phyloP scores from a whole-genome alignment of 352 stramenopile species.

The Phytophthora podocarpi region DNA sequence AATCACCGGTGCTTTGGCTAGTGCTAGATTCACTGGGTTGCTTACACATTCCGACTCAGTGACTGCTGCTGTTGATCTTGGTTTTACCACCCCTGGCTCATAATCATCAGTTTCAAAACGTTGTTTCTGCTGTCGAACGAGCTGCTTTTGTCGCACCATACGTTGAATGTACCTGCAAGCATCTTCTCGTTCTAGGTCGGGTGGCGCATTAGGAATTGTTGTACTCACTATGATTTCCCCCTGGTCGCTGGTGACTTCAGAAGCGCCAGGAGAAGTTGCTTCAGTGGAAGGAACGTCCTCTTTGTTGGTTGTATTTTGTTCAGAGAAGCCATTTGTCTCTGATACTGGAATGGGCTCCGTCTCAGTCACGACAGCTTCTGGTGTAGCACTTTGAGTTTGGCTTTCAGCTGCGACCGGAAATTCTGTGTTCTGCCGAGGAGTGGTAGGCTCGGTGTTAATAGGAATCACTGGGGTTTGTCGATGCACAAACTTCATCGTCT shows the following conservation, averaged over 20 bases:
- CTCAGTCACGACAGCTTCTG: neutral
- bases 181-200: slow-evolving; percentile 18
- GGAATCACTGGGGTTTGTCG: slow-evolving; percentile 1
- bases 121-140: slow-evolving; percentile 19
- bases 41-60: neutral
- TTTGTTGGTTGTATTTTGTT: neutral
- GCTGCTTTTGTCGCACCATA: slow-evolving; percentile 21
- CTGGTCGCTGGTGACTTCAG: neutral
- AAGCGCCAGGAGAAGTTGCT: neutral
- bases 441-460: neutral
- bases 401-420: neutral
- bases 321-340: neutral
- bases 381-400: neutral
- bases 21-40: neutral
- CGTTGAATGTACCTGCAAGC: slow-evolving; percentile 32
- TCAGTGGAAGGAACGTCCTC: neutral
- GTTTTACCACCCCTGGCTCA: slow-evolving; percentile 21
- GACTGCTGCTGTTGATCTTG: neutral
- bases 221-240: neutral
- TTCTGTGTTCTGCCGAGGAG: neutral
- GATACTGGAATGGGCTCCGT: neutral
- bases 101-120: slow-evolving; percentile 22
- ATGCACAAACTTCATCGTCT: slow-evolving; percentile 38
- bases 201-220: neutral
- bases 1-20: neutral